Evolutionary conservation across 768 basidiomycete genomes (phyloP), one percentile per base, ranked within the genome.

Genomic region (Boletus patriciae): DNA sequence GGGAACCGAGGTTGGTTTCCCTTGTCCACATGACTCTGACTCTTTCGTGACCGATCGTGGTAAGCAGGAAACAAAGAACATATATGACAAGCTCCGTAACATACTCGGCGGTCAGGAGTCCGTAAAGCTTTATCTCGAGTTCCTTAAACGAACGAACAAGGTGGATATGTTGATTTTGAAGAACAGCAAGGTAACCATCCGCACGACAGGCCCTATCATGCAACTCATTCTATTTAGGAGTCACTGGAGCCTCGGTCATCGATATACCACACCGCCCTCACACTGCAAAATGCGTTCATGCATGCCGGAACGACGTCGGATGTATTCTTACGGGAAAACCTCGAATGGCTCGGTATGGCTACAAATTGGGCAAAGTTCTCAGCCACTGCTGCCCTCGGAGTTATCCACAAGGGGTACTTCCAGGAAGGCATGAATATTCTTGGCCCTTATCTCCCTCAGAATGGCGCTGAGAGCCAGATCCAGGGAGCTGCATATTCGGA

Each of bases 341-440:
- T 99, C 34, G 96, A 98, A 69, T 99, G 95, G 94, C 83, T 99
- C 5, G 91, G 85, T 11, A 82, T 92, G 51, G 97, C 97, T 3
- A 88, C 88, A 27, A 98, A 99, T 70, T 99, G 97, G 97, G 92
- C 94, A 29, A 99, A 98, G 68, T 99, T 98, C 76, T 92, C 94
- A 4, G 93, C 97, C 7, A 98, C 97, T 13, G 94, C 97, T 19
- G 94, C 92, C 10, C 84, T 99, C 23, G 97, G 97, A 59, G 92
- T 98, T 54, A 98, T 99, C 61, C 94, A 98, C 77, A 95, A 96
- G 68, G 97, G 97, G 42, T 94, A 94, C 71, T 91, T 93, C 65
- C 86, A 94, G 65, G 88, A 96, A 71, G 95, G 94, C 47, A 88
- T 90, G 83, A 85, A 84, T 45, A 92, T 98, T 51, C 84, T 99